phyloP scores from a whole-genome alignment of 345 rosid species.

The Eucalyptus melliodora region DNA sequence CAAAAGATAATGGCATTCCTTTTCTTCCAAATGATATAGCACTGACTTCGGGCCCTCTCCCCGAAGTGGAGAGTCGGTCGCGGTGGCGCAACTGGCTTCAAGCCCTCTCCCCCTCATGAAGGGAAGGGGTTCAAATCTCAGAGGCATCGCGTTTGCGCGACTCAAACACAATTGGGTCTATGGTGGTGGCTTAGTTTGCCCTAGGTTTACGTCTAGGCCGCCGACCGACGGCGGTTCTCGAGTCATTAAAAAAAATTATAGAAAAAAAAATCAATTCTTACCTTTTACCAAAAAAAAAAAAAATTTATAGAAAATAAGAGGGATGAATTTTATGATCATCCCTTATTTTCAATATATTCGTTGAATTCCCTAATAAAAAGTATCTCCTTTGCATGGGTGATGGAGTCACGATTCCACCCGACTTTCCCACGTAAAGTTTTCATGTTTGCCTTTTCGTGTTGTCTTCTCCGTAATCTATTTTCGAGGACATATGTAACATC shows the following conservation, averaged over 20 bases:
- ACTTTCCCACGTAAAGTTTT: neutral
- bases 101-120: too few species aligned
- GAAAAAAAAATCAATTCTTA: too few species aligned
- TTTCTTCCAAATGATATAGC: too few species aligned
- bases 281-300: too few species aligned
- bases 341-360: neutral
- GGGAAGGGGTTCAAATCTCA: too few species aligned
- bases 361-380: neutral
- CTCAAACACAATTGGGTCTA: rapidly evolving
- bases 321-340: neutral
- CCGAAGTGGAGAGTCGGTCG: too few species aligned
- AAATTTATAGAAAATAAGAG: too few species aligned
- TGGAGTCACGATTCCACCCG: neutral
- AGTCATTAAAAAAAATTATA: too few species aligned
- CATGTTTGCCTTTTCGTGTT: neutral
- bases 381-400: neutral
- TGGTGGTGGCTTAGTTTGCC: too few species aligned
- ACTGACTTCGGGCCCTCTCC: too few species aligned
- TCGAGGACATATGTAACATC: neutral
- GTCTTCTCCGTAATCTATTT: neutral
- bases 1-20: too few species aligned
- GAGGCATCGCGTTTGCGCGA: rapidly evolving
- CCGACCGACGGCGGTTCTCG: rapidly evolving
- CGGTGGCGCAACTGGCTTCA: too few species aligned
- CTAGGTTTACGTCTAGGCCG: rapidly evolving